Conservation (phyloP, 179 eudicot species). For the Pouteria campechiana region DNA sequence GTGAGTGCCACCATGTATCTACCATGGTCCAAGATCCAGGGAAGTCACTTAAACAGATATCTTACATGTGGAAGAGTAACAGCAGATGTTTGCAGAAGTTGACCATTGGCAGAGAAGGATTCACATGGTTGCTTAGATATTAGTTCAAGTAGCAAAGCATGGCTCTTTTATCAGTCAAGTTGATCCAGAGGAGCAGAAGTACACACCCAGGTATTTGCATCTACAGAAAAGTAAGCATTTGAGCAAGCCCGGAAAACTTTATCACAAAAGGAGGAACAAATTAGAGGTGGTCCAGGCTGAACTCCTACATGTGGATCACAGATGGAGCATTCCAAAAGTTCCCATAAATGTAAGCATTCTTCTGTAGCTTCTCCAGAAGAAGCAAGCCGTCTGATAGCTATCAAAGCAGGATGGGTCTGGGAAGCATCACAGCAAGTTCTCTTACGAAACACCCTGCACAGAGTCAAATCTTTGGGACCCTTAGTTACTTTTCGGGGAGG, state of each 20-base stretch:
- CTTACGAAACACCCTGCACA: constrained; percentile 71
- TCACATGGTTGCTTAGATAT: too few species aligned
- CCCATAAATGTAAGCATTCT: constrained; percentile 92
- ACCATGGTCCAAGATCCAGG: too few species aligned
- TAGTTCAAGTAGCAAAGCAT: too few species aligned
- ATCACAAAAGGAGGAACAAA: constrained; percentile 77
- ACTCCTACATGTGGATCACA: constrained; percentile 88
- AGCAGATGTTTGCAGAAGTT: too few species aligned
- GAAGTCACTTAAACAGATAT: too few species aligned
- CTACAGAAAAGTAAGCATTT: constrained; percentile 71
- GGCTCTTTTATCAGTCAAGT: too few species aligned
- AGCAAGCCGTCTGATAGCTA: constrained; percentile 63
- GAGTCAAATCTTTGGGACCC: constrained; percentile 70
- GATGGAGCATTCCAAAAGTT: constrained; percentile 79
- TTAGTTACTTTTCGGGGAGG: constrained; percentile 58
- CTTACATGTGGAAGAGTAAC: too few species aligned
- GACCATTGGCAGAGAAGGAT: too few species aligned
- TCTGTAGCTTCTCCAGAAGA: constrained; percentile 79
- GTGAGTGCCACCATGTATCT: too few species aligned
- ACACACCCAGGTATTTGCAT: constrained; percentile 70
- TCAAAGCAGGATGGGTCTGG: constrained; percentile 78
- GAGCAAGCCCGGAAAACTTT: constrained; percentile 72
- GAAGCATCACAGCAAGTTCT: constrained; percentile 87
- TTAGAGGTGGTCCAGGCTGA: constrained; percentile 66
- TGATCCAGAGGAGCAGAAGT: neutral